Conservation (phyloP, 2,329 filamentous ascomycete species). For the Aspergillus sojae region DNA sequence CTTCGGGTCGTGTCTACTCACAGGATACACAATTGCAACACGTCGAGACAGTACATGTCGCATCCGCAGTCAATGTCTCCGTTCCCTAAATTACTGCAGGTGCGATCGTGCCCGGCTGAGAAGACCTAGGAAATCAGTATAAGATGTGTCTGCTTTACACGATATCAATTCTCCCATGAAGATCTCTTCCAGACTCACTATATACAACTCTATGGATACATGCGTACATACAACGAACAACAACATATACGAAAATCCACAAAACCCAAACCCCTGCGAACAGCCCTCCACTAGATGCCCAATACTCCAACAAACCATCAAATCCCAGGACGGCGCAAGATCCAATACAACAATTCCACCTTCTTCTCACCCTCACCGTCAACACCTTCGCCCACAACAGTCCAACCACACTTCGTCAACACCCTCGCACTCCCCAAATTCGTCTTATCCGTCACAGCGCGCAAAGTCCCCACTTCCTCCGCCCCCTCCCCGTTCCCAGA, state of each 20-base stretch:
- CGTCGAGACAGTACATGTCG: no score
- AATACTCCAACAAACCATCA: background rate
- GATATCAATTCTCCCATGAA: background rate
- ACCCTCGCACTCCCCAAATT: slow-evolving; percentile 24
- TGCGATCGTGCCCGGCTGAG: background rate
- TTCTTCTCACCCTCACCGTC: background rate
- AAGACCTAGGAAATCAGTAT: background rate
- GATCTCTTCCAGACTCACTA: background rate
- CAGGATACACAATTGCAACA: background rate
- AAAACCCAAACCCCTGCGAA: background rate
- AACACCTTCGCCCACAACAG: background rate
- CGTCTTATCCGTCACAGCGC: slow-evolving; percentile 22
- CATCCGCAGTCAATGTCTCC: background rate
- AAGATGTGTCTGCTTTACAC: background rate
- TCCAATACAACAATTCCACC: background rate
- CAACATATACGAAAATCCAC: background rate
- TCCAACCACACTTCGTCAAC: slow-evolving; percentile 27
- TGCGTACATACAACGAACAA: background rate
- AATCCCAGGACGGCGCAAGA: background rate
- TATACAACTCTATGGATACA: background rate
- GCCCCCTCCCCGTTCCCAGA: background rate
- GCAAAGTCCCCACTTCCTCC: slow-evolving; percentile 19
- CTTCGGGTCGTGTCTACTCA: background rate
- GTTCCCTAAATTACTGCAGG: background rate
- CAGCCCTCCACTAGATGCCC: background rate